Conservation (phyloP, 768 basidiomycete genomes). For the Tulasnella sp. region DNA sequence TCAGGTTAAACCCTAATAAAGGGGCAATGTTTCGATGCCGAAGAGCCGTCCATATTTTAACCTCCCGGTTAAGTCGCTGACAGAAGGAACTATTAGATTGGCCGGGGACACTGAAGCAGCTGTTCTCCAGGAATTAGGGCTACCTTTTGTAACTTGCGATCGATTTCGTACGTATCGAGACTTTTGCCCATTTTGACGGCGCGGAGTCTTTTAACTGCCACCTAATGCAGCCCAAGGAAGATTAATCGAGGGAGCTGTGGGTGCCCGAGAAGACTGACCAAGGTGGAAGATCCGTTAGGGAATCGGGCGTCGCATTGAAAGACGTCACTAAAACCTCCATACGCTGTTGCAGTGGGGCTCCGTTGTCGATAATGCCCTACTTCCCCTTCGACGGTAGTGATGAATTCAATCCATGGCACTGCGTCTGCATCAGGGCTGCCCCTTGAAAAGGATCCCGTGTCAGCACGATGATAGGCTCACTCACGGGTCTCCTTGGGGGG, state of each 20-base stretch:
- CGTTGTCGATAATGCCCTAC: background rate
- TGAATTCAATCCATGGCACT: background rate
- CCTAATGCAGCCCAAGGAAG: background rate
- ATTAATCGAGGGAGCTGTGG: background rate
- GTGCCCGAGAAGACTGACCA: background rate
- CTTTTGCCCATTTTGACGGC: background rate
- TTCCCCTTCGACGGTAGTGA: background rate
- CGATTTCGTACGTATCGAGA: too few relatives aligned
- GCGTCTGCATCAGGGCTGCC: too few relatives aligned
- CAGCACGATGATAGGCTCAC: too few relatives aligned
- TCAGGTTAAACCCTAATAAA: background rate
- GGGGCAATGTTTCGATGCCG: background rate
- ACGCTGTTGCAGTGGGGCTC: background rate
- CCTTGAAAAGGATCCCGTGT: too few relatives aligned
- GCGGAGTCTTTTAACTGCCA: background rate
- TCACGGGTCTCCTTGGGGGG: too few relatives aligned
- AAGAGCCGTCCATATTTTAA: background rate
- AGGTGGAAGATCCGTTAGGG: background rate
- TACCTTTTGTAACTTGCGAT: background rate
- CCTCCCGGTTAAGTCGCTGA: background rate
- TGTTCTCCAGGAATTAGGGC: too few relatives aligned
- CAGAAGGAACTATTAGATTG: background rate
- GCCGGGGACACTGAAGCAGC: too few relatives aligned
- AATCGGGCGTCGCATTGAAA: background rate
- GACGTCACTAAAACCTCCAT: background rate